Evolutionary conservation across 208 protist species (phyloP), one percentile per base, ranked within the genome.

Genomic region (Trypanosoma cruzi): DNA sequence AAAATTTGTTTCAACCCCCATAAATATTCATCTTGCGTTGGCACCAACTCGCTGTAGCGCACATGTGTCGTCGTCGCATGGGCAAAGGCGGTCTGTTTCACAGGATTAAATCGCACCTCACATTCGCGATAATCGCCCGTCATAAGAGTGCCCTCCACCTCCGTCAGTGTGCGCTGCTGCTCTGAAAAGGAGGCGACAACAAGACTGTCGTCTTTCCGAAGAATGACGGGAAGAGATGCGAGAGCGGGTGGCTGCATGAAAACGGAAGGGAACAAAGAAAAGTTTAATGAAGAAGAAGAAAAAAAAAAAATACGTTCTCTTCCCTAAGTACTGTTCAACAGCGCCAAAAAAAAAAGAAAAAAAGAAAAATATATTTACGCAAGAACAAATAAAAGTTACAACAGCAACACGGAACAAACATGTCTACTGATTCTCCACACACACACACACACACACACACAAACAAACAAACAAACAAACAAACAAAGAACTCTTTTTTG

Each of bases 91-190:
- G 63, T 78, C n/a, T 71, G 61, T 5, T 68, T 54, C 7, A 64
- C 73, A 0, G 90, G 87, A 72, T 93, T 83, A 64, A 93, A 90
- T 50, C 58, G 72, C 22, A 95, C 75, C 71, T 92, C 86, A 66
- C 87, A 93, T 69, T 93, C 90, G 24, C 85, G 77, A 68, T 93
- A 95, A 79, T 95, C 90, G 16, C 90, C 90, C 4, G 53, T 69
- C 78, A 85, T 93, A 37, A 42, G 20, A 31, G 32, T 72, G 24
- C 34, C 10, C 28, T 60, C 68, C 44, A 86, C 63, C 67, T 95
- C 90, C 22, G 66, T 82, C 29, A 91, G 53, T 24, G 64, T 80
- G 22, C 72, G 73, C 20, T 80, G 55, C 70, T 74, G 36, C 72
- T 95, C 90, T 53, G 78, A 77, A 75, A 92, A 93, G 29, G 84